These are phyloP conservation scores for Metarhizium humberi DNA, from an alignment of 2,329 filamentous ascomycete genomes.

Conservation along the genomic window DNA sequence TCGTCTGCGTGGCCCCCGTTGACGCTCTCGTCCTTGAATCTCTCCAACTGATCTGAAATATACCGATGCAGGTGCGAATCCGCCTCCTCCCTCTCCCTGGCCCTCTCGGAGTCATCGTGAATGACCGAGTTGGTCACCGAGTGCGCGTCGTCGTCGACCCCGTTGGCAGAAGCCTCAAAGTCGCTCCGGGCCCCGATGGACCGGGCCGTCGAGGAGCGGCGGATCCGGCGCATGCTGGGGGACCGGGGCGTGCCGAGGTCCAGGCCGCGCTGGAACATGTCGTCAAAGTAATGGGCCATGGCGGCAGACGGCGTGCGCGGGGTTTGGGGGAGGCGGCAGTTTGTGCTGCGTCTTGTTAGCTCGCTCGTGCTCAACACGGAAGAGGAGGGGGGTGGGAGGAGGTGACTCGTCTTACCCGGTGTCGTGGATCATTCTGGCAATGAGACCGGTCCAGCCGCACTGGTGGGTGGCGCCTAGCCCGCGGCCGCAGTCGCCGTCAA, in stretches of 20 bases:
- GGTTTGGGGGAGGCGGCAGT: conserved; percentile 84
- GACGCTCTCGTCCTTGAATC: conserved; percentile 39
- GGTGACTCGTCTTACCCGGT: conserved; percentile 62
- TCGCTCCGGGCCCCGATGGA: conserved; percentile 81
- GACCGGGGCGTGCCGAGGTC: conserved; percentile 27
- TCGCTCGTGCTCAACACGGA: not conserved
- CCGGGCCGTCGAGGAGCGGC: conserved; percentile 71
- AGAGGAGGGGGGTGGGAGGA: not conserved
- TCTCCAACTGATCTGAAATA: conserved; percentile 69
- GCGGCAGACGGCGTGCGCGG: conserved; percentile 77
- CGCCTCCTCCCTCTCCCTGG: conserved; percentile 41
- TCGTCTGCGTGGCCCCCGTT: conserved; percentile 31
- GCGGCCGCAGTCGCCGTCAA: conserved; percentile 83
- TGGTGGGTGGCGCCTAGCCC: conserved; percentile 90
- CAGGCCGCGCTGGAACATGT: conserved; percentile 54
- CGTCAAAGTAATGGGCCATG: conserved; percentile 92
- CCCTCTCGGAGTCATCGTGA: conserved; percentile 31
- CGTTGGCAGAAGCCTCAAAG: conserved; percentile 48
- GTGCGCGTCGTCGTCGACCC: conserved; percentile 29
- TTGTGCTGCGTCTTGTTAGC: conserved; percentile 46
- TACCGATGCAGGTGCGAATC: conserved; percentile 71
- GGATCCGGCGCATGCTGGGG: conserved; percentile 41
- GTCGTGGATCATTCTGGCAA: conserved; percentile 95
- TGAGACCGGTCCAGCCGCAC: conserved; percentile 91
- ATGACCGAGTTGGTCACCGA: conserved; percentile 23